A percentile compares a stretch with the other conserved stretches of the same genome.
phyloP scores from a whole-genome alignment of 345 rosid species.

The Rhizophora mangle region DNA sequence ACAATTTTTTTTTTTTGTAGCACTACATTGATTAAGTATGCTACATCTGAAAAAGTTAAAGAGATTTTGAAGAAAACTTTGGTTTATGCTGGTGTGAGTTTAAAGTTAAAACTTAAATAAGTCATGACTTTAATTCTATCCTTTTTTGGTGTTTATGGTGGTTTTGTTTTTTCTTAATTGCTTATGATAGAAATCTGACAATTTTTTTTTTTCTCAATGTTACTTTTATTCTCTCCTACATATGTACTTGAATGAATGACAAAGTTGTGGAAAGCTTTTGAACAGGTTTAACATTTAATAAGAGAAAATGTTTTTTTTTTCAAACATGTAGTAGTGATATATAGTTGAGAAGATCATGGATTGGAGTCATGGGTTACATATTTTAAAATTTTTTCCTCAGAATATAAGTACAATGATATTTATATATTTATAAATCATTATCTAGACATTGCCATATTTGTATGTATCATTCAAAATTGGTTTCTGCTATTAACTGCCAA shows the following conservation, averaged over 20 bases:
- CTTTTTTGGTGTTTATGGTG: neutral
- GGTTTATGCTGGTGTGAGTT: conserved; percentile 11
- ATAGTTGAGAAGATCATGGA: neutral
- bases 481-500: no score
- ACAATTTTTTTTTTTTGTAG: conserved; percentile 2
- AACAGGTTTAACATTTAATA: neutral
- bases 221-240: neutral
- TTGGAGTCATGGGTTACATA: neutral
- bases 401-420: neutral
- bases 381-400: neutral
- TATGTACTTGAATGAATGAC: neutral
- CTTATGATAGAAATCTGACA: neutral
- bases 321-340: no score
- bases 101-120: conserved; percentile 5
- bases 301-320: no score
- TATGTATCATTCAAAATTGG: no score
- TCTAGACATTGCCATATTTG: neutral
- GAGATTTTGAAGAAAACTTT: conserved; percentile 6
- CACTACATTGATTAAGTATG: conserved; percentile 19
- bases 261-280: no score
- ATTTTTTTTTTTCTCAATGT: neutral
- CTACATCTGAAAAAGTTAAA: neutral
- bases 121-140: neutral
- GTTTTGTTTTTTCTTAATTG: neutral
- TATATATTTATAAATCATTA: neutral